Evolutionary conservation across 176 grass and related monocot genomes (phyloP), one percentile per base, ranked within the genome.

Genomic region (Rhynchospora pubera): DNA sequence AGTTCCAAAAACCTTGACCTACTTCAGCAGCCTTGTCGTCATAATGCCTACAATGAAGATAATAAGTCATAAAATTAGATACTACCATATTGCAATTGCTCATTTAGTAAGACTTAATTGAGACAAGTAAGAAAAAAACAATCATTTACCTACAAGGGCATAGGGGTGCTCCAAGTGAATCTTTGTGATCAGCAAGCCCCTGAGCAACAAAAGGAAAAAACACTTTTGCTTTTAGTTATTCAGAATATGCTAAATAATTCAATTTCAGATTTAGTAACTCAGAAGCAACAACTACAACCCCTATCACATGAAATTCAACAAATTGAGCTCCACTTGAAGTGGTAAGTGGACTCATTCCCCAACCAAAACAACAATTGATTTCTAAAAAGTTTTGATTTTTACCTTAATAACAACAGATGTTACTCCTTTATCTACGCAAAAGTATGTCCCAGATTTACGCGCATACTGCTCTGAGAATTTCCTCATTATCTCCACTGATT

Each of bases 381-480:
- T 56, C 68, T 15, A 34, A 42, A 65, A 46, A 66, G 2, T 7
- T n/a, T 50, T 46, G 16, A 57, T 30, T 42, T 58, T 9, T 79
- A 94, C 95, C 92, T 98, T 94, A 65, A 98, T 90, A 74, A 98
- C 95, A 48, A 98, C 95, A 21, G 95, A 65, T 32, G 95, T 98
- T 84, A 98, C 95, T 51, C 90, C 86, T 87, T 98, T 98, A 32
- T 98, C 95, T 3, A 90, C 87, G 81, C 95, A 98, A 85, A 98
- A 98, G 78, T 71, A 90, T 16, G 95, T 98, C 42, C 83, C 76
- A 61, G 95, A 90, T 83, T 87, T 91, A 75, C 90, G 92, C 4
- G 95, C 95, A 76, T 98, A 98, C 89, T 93, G 92, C 87, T 98
- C 95, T 15, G 95, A 98, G 90, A 98, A 98, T 53, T 93, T 98